Conservation (phyloP, 495 filamentous ascomycete species). For the Alectoria sarmentosa region DNA sequence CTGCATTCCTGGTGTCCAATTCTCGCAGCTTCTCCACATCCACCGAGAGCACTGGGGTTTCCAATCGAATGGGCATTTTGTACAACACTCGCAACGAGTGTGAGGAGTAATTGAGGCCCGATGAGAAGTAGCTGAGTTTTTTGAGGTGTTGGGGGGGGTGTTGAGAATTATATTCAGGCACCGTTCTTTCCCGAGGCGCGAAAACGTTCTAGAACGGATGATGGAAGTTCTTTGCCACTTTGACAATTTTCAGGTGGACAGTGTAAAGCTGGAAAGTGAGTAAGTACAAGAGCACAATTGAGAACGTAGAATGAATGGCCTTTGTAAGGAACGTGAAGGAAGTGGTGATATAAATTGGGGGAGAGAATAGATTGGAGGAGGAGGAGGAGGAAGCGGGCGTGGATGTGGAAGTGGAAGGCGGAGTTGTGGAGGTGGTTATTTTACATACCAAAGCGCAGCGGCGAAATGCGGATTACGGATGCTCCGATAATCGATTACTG, state of each 20-base stretch:
- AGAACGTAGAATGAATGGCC: background rate
- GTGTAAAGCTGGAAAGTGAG: background rate
- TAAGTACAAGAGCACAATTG: constrained; percentile 1
- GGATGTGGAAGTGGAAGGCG: background rate
- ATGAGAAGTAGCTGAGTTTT: background rate
- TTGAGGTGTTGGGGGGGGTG: background rate
- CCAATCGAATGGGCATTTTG: constrained; percentile 55
- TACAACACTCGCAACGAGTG: background rate
- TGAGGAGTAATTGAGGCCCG: background rate
- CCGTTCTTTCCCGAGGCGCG: background rate
- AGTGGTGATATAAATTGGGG: background rate
- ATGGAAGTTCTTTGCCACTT: background rate
- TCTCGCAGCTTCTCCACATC: constrained; percentile 84
- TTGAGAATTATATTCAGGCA: constrained; percentile 2
- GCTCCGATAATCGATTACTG: constrained; percentile 4
- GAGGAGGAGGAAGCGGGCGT: background rate
- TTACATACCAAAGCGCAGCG: background rate
- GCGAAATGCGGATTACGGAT: constrained; percentile 5
- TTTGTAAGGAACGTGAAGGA: background rate
- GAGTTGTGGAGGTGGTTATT: constrained; percentile 7
- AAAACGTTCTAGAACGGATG: background rate
- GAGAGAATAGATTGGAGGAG: constrained; percentile 1
- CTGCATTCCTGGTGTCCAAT: constrained; percentile 84
- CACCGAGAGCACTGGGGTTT: constrained; percentile 70
- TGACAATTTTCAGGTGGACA: background rate